phyloP scores from a whole-genome alignment of 352 stramenopile species.

The Thalassiosira gravida region DNA sequence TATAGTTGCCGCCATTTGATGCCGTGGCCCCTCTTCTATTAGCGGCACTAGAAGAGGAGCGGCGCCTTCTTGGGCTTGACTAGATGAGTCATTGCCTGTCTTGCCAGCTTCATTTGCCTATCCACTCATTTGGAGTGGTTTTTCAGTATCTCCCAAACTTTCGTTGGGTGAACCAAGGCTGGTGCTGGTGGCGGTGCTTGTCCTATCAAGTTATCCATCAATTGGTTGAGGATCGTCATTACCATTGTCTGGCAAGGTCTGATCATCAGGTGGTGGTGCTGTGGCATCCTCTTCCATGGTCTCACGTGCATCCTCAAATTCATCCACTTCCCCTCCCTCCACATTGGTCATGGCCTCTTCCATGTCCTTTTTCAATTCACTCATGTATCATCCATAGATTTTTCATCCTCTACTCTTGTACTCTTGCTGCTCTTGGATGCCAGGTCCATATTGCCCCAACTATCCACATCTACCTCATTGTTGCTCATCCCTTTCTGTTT shows the following conservation, averaged over 20 bases:
- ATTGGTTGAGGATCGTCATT: not conserved
- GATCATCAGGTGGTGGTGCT: not conserved
- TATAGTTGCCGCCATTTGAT: conserved; percentile 1
- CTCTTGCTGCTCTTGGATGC: not conserved
- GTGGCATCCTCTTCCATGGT: not conserved
- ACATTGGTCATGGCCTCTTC: not conserved
- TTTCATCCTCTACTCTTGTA: conserved; percentile 1
- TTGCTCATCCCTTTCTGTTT: not conserved
- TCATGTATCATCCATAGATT: not conserved
- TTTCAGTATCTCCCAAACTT: too few species aligned
- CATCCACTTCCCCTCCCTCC: not conserved
- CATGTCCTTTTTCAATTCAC: not conserved
- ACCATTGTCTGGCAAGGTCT: not conserved
- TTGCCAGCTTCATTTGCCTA: not conserved
- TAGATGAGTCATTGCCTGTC: not conserved
- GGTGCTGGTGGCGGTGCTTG: too few species aligned
- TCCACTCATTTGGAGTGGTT: not conserved
- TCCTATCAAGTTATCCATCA: not conserved
- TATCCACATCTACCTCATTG: not conserved
- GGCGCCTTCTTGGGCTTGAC: not conserved
- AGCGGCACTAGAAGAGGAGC: not conserved
- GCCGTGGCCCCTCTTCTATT: not conserved
- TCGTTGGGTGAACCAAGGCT: too few species aligned
- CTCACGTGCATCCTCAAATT: not conserved
- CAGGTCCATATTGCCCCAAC: not conserved